Evolutionary conservation across 352 stramenopile genomes (phyloP).

Genomic region (Phytopythium chamaehyphon): DNA sequence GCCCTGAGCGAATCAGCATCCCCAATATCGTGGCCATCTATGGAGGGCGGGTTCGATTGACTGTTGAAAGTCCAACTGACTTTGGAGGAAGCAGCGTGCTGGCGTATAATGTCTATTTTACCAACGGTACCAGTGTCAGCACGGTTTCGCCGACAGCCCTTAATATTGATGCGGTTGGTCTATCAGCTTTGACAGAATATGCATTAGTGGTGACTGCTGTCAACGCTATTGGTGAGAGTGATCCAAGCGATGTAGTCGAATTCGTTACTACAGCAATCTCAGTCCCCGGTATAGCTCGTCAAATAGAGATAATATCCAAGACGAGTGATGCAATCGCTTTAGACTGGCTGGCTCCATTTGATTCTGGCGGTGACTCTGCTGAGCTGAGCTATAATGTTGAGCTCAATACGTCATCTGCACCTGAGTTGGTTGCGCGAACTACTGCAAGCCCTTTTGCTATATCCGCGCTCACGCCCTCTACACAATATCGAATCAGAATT

Average conservation of each 20-base stretch:
- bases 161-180: slow-evolving; percentile 31
- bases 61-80: slow-evolving; percentile 26
- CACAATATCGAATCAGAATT: slow-evolving; percentile 28
- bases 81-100: slow-evolving; percentile 31
- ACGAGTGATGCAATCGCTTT: slow-evolving; percentile 17
- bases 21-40: slow-evolving; percentile 18
- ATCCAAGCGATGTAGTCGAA: slow-evolving; percentile 16
- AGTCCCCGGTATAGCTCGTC: slow-evolving; percentile 19
- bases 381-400: slow-evolving; percentile 25
- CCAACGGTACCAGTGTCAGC: slow-evolving; percentile 6
- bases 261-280: slow-evolving; percentile 20
- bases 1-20: slow-evolving; percentile 14
- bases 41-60: slow-evolving; percentile 27
- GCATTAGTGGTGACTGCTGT: slow-evolving; percentile 19
- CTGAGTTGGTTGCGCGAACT: not conserved
- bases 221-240: slow-evolving; percentile 27
- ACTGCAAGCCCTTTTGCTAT: slow-evolving; percentile 9
- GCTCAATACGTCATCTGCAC: slow-evolving; percentile 5
- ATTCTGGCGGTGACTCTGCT: slow-evolving; percentile 29
- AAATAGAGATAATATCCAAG: slow-evolving; percentile 12
- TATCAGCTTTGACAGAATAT: slow-evolving; percentile 26
- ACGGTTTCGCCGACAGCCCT: slow-evolving; percentile 5
- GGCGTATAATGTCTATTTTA: slow-evolving; percentile 25
- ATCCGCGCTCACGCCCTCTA: slow-evolving; percentile 15
- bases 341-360: slow-evolving; percentile 23